Evolutionary conservation across 495 filamentous ascomycete genomes (phyloP), one percentile per base, ranked within the genome.

Genomic region (Penicillium maclennaniae): DNA sequence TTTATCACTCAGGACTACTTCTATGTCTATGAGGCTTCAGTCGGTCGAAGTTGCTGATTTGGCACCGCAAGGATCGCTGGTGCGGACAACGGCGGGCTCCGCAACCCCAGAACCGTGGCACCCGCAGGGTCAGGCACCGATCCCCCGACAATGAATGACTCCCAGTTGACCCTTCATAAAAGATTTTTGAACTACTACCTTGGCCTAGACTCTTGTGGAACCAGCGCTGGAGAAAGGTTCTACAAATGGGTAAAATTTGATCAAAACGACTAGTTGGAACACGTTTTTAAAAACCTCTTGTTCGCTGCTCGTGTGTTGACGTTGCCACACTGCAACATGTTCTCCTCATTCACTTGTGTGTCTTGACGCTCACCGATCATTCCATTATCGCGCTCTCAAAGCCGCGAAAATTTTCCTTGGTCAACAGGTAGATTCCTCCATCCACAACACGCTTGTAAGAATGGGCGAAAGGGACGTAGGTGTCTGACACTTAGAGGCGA

Each of bases 401-500:
- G n/a, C n/a, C n/a, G n/a, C n/a, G n/a, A n/a, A n/a, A n/a, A n/a
- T n/a, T n/a, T n/a, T n/a, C n/a, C n/a, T n/a, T n/a, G n/a, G n/a
- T n/a, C n/a, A n/a, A n/a, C n/a, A n/a, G n/a, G n/a, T n/a, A n/a
- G n/a, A n/a, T n/a, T n/a, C n/a, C n/a, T 31, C 49, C 39, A 16
- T 43, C 36, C 7, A n/a, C 7, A 0, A 34, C 46, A 25, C 69
- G 37, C 46, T n/a, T n/a, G 26, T 69, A 60, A 3, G 49, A 27
- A 7, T 12, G 8, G 7, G 68, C 62, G 14, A 75, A 38, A 21
- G 21, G 23, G 16, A 69, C 36, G 43, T 67, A 65, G 6, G 60
- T 44, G 0, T 62, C 58, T 48, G 60, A 68, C 12, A 76, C 23
- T 6, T 26, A 65, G 19, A 67, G 37, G 37, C 65, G 62, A 8